A percentile compares a stretch with the other conserved stretches of the same genome.
phyloP scores from a whole-genome alignment of 2,329 filamentous ascomycete genomes.

The Rugonectria rugulosa region DNA sequence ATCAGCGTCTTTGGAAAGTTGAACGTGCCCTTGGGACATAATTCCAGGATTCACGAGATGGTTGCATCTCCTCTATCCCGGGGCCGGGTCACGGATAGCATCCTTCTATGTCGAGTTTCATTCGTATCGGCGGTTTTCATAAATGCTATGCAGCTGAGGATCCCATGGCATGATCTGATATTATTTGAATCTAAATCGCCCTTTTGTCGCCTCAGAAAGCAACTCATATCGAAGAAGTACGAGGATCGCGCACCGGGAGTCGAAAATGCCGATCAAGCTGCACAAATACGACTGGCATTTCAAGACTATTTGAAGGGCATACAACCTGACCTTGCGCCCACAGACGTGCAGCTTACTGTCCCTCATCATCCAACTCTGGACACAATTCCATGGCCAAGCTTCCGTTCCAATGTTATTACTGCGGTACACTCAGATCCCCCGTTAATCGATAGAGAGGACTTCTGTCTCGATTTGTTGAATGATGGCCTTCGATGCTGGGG shows the following conservation, averaged over 20 bases:
- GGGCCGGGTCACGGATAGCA: not conserved
- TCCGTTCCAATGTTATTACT: slow-evolving; percentile 8
- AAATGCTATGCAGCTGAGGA: not conserved
- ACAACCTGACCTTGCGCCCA: slow-evolving; percentile 6
- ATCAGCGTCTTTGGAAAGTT: slow-evolving; percentile 5
- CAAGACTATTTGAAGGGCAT: not conserved
- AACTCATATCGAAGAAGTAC: not conserved
- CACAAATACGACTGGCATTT: not conserved
- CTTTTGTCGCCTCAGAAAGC: not conserved
- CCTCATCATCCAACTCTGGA: slow-evolving; percentile 12
- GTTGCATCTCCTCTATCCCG: not conserved
- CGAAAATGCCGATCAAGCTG: not conserved
- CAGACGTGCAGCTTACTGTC: slow-evolving; percentile 3
- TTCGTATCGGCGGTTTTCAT: slow-evolving; percentile 3
- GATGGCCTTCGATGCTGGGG: slow-evolving; percentile 14
- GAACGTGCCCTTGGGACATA: not conserved
- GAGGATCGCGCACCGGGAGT: not conserved
- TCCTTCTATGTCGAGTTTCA: slow-evolving; percentile 2
- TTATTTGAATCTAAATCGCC: slow-evolving; percentile 1
- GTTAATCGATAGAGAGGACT: slow-evolving; percentile 8
- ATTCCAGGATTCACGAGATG: not conserved
- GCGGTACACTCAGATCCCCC: slow-evolving; percentile 4
- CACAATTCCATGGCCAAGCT: slow-evolving; percentile 12
- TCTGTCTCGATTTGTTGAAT: slow-evolving; percentile 6
- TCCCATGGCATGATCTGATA: slow-evolving; percentile 8